Base-by-base conservation (phyloP, 768 basidiomycete genomes). In the Calocera viscosa region DNA sequence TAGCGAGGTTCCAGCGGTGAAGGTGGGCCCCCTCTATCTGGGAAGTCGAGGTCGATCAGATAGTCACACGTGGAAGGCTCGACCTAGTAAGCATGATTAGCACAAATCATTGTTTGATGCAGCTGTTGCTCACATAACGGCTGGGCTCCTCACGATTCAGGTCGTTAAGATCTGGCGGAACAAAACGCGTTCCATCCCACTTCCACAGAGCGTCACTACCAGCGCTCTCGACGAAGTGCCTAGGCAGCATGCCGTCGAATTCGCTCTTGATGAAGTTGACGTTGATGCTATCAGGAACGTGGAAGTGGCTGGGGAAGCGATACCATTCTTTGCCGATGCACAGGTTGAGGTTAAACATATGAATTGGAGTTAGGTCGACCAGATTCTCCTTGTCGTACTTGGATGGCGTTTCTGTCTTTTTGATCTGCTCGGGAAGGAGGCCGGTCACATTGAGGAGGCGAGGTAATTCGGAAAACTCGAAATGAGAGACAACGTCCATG, bases 271-370 rank as follows among this genome's bases (percentile, higher is more conserved):
- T 80, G 76, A 93, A 97, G 67, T 87, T 82, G n/a, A 95, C 85
- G 30, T 84, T 81, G 67, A 98, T 78, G 30, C 85, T 89, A 67
- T 87, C 83, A 1, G 94, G 94, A 24, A 98, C 82, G 63, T 95
- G 82, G 76, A 89, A 97, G 74, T 89, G 88, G 2, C 91, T 85
- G 1, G 94, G 90, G 80, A 93, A 99, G 26, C 95, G 83, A 73
- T 97, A 81, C 96, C 96, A 99, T 77, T 99, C 96, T 75, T 94
- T 94, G 63, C 88, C 91, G 64, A 89, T 80, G 77, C 96, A 99
- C 1, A 99, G 73, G 32, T 81, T 84, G 67, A 98, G 77, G 67
- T 86, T 82, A 72, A 94, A 84, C 14, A 83, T 79, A 67, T 80
- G 80, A 72, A 97, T 79, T 0, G 83, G 84, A 0, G 86, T 76